A percentile compares a stretch with the other conserved stretches of the same genome.
Conservation (phyloP, 805 yeast genomes). For the Myxozyma lipomycoides region DNA sequence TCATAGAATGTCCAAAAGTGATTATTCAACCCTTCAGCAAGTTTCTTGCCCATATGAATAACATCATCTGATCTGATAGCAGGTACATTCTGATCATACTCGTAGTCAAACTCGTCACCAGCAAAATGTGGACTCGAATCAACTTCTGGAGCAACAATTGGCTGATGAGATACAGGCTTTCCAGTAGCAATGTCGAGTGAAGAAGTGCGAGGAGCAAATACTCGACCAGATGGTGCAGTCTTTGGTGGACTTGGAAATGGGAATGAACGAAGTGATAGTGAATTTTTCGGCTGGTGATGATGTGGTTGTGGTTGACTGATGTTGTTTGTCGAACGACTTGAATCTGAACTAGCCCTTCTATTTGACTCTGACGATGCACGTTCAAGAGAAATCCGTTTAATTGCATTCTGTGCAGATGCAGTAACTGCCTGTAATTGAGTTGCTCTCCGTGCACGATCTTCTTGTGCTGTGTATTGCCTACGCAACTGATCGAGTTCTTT, state of each 20-base stretch:
- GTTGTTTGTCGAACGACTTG: background rate
- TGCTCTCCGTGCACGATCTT: slow-evolving; percentile 17
- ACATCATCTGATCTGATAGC: slow-evolving; percentile 28
- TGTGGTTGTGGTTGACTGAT: background rate
- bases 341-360: background rate
- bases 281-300: background rate
- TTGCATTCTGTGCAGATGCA: background rate
- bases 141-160: background rate
- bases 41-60: slow-evolving; percentile 28
- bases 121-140: background rate
- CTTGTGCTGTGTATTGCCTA: slow-evolving; percentile 21
- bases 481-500: slow-evolving; percentile 33
- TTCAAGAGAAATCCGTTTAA: slow-evolving; percentile 2
- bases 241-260: slow-evolving; percentile 28
- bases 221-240: slow-evolving; percentile 26
- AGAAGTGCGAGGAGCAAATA: slow-evolving; percentile 24
- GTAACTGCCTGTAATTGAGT: slow-evolving; percentile 10
- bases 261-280: slow-evolving; percentile 6
- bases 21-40: slow-evolving; percentile 29
- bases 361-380: background rate
- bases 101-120: slow-evolving; percentile 25
- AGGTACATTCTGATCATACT: slow-evolving; percentile 15
- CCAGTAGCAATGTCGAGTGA: slow-evolving; percentile 9
- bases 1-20: slow-evolving; percentile 30
- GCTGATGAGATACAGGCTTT: background rate